These are phyloP conservation scores for Saprolegnia diclina DNA, from an alignment of 352 stramenopile genomes.

Conservation along the genomic window DNA sequence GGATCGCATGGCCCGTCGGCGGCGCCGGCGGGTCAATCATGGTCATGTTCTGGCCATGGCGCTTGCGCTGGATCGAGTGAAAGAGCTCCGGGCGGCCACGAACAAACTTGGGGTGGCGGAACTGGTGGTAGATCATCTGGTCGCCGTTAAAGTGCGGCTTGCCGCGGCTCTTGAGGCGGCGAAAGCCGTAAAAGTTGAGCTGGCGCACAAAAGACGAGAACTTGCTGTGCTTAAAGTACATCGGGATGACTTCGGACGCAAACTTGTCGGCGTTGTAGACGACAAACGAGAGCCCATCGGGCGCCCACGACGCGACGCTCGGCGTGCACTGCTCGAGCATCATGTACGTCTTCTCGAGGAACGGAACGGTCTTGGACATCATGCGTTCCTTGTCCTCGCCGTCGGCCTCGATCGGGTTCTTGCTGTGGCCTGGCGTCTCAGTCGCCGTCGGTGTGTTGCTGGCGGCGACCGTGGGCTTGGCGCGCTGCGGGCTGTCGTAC, in stretches of 20 bases:
- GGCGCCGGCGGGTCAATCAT: background rate
- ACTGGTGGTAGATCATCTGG: constrained; percentile 67
- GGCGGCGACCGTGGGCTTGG: no score
- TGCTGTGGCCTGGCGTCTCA: background rate
- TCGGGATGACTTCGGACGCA: constrained; percentile 79
- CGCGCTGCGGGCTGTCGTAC: constrained; percentile 1
- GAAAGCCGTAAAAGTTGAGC: constrained; percentile 90
- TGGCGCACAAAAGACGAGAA: constrained; percentile 91
- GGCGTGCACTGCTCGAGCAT: constrained; percentile 78
- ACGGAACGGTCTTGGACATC: constrained; percentile 30
- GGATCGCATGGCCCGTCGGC: background rate
- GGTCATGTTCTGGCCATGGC: background rate
- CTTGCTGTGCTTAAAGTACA: constrained; percentile 91
- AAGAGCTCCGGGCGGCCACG: constrained; percentile 58
- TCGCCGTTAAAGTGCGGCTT: constrained; percentile 31
- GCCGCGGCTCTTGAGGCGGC: constrained; percentile 49
- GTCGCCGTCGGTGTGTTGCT: no score
- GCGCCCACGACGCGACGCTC: constrained; percentile 70
- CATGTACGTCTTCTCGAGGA: constrained; percentile 88
- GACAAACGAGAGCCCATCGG: constrained; percentile 76
- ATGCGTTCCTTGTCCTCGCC: constrained; percentile 6
- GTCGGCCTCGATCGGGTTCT: background rate
- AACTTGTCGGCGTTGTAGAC: constrained; percentile 85
- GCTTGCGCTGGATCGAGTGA: constrained; percentile 59
- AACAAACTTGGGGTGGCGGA: constrained; percentile 81